Evolutionary conservation across 2,329 filamentous ascomycete genomes (phyloP).

Genomic region (Talaromyces sp.): DNA sequence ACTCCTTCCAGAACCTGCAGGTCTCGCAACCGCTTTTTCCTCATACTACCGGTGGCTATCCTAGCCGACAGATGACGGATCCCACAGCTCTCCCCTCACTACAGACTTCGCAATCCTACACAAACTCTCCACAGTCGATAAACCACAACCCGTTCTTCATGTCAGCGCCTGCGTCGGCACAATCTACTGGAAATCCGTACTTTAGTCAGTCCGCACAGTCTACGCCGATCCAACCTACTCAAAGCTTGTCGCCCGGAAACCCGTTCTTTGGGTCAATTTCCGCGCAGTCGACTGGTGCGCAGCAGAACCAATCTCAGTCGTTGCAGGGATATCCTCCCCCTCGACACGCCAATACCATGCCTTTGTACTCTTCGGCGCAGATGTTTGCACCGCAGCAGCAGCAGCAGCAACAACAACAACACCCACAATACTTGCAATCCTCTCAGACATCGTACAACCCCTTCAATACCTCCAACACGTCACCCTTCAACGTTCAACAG

Average conservation of each 20-base stretch:
- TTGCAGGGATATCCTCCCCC: slow-evolving; percentile 16
- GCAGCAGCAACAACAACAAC: slow-evolving; percentile 14
- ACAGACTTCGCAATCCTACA: slow-evolving; percentile 30
- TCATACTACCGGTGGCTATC: slow-evolving; percentile 65
- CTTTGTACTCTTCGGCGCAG: slow-evolving; percentile 22
- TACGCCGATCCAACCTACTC: slow-evolving; percentile 18
- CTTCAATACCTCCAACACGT: slow-evolving; percentile 25
- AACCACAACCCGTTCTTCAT: slow-evolving; percentile 44
- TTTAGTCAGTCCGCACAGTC: slow-evolving; percentile 9
- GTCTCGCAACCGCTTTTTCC: slow-evolving; percentile 66
- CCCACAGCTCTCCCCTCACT: slow-evolving; percentile 37
- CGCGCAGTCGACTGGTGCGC: slow-evolving; percentile 16
- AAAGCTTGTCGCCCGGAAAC: slow-evolving; percentile 23
- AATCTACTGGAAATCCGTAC: slow-evolving; percentile 20
- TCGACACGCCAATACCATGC: slow-evolving; percentile 38
- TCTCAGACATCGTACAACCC: slow-evolving; percentile 25
- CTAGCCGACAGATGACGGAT: slow-evolving; percentile 37
- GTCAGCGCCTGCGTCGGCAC: slow-evolving; percentile 23
- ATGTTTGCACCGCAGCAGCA: slow-evolving; percentile 15
- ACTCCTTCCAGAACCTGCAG: slow-evolving; percentile 72
- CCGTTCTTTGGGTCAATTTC: slow-evolving; percentile 32
- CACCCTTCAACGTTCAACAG: slow-evolving; percentile 22
- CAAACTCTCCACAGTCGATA: slow-evolving; percentile 31
- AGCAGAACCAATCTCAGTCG: slow-evolving; percentile 9
- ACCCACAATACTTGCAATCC: background rate